phyloP scores from a whole-genome alignment of 441 rosid genomes.

The Francoa sonchifolia region DNA sequence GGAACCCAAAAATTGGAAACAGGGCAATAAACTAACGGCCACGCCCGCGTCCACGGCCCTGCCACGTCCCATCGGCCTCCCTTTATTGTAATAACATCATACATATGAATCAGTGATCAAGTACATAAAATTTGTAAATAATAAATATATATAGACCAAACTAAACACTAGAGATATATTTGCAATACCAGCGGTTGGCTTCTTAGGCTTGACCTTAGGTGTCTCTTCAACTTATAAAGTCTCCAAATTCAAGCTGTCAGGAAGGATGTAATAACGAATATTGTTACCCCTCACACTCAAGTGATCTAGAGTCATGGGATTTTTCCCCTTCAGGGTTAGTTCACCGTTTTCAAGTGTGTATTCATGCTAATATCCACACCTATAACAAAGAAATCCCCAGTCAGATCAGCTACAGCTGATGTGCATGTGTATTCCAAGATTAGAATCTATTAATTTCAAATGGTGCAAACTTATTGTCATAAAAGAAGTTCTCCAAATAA shows the following conservation, averaged over 20 bases:
- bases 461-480: too few species aligned
- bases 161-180: not conserved
- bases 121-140: not conserved
- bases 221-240: constrained; percentile 89
- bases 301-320: constrained; percentile 81
- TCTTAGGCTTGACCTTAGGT: constrained; percentile 85
- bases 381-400: constrained; percentile 16
- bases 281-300: constrained; percentile 95
- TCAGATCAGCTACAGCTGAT: too few species aligned
- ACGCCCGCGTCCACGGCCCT: constrained; percentile 88
- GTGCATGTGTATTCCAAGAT: too few species aligned
- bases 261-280: constrained; percentile 87
- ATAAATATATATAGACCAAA: not conserved
- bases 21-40: constrained; percentile 42
- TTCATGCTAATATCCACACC: constrained; percentile 97
- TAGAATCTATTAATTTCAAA: too few species aligned
- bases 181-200: constrained; percentile 74
- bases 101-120: constrained; percentile 6
- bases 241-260: constrained; percentile 95
- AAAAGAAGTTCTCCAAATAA: too few species aligned
- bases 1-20: constrained; percentile 11
- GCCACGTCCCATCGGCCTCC: constrained; percentile 77
- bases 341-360: constrained; percentile 85
- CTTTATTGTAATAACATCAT: constrained; percentile 21
- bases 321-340: constrained; percentile 82